Conservation (phyloP, 257 asterid genomes). For the Thymus quinquecostatus region DNA sequence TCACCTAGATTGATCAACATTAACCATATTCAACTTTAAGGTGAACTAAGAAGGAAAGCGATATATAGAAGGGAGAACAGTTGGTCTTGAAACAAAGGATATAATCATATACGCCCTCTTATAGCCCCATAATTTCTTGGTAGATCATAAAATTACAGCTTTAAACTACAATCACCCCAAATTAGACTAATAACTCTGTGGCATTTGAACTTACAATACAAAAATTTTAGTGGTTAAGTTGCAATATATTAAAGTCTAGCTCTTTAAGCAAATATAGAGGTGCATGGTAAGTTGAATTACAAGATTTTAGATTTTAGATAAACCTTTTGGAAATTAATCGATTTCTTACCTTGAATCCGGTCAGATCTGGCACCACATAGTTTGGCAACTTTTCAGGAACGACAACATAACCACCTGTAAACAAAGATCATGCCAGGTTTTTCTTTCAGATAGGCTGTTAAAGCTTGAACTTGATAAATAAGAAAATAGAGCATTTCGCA, state of each 20-base stretch:
- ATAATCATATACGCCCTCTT: not conserved
- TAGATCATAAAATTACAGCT: not conserved
- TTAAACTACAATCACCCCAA: not conserved
- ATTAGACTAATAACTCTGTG: not conserved
- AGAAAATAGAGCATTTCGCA: too few species aligned
- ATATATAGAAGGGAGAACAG: not conserved
- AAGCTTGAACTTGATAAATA: not conserved
- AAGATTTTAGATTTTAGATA: not conserved
- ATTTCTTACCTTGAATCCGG: constrained; percentile 69
- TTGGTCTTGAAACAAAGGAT: not conserved
- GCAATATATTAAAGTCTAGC: not conserved
- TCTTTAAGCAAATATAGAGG: constrained; percentile 1
- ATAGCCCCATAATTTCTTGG: not conserved
- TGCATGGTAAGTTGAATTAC: not conserved
- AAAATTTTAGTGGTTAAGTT: not conserved
- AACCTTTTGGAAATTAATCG: not conserved
- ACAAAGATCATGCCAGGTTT: not conserved
- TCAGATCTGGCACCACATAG: constrained; percentile 82
- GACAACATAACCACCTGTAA: constrained; percentile 76
- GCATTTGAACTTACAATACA: not conserved
- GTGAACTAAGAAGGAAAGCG: not conserved
- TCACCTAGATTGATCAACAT: not conserved
- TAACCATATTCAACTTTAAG: not conserved
- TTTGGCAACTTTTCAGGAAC: constrained; percentile 79
- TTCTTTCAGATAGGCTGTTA: not conserved